phyloP scores from a whole-genome alignment of 441 rosid genomes.

The Erodium chrysanthum region DNA sequence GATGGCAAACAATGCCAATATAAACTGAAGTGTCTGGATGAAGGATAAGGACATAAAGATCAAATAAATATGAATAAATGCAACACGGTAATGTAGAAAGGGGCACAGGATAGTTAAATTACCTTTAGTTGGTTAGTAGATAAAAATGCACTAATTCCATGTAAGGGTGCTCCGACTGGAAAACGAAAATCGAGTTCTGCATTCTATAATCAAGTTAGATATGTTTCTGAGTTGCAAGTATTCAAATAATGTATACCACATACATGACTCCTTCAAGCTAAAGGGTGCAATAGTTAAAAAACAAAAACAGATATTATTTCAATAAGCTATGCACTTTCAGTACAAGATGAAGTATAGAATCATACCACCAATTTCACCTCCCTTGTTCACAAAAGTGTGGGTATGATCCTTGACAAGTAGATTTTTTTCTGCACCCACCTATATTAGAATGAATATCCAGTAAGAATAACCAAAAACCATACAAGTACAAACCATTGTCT shows the following conservation, averaged over 20 bases:
- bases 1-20: neutral
- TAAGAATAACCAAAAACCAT: neutral
- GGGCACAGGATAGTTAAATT: constrained; percentile 8
- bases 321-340: neutral
- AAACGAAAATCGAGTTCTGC: constrained; percentile 97
- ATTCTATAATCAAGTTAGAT: constrained; percentile 21
- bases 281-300: neutral
- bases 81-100: neutral
- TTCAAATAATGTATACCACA: neutral
- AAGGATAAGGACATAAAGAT: neutral
- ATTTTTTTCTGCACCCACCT: constrained; percentile 90
- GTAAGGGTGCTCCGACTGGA: constrained; percentile 88
- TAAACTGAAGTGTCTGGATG: neutral
- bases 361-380: constrained; percentile 76
- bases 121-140: constrained; percentile 87
- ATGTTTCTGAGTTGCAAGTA: constrained; percentile 5
- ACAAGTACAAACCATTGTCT: neutral
- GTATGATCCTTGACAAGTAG: constrained; percentile 91
- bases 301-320: neutral
- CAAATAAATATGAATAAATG: neutral
- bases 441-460: constrained; percentile 15
- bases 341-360: constrained; percentile 13
- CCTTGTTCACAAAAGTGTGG: constrained; percentile 91
- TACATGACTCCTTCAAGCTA: neutral
- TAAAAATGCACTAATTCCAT: constrained; percentile 79